Evolutionary conservation across 73 alveolate genomes (phyloP), one percentile per base, ranked within the genome.

Genomic region (Loxodes magnus): DNA sequence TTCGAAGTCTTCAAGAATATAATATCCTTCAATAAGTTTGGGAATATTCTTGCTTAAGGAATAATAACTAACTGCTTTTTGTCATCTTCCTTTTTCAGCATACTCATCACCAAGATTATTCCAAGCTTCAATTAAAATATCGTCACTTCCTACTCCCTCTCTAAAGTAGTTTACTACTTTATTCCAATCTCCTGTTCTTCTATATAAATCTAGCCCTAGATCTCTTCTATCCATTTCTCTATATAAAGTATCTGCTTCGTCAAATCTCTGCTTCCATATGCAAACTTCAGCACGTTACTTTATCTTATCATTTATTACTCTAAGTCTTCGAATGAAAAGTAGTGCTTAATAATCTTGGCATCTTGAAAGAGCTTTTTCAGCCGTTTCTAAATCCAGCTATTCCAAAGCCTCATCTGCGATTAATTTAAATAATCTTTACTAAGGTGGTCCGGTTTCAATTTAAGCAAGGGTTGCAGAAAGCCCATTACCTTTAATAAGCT

Each of bases 181-280:
- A 51, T 81, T 88, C 97, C 97, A 93, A 61, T 89, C 97, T 7
- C 99, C 99, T 17, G 78, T 70, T 66, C 86, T 92, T 76, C 84
- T 77, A 46, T 97, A 75, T 83, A 92, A 60, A 26, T 77, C 88
- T 27, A 92, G 74, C 6, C 96, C 90, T 37, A 89, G 57, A 62
- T 86, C 99, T 74, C 86, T 95, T 55, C 99, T 77, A 70, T 95
- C 99, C 54, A 90, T 90, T 53, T 87, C 91, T 38, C 82, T 82
- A 63, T 87, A 88, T 26, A 87, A 78, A 39, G 76, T 71, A 73
- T 95, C 99, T 5, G 99, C 99, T 36, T 90, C 97, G 55, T 95
- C 99, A 67, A 75, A 91, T 41, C 90, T 87, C 66, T 90, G 85
- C 68, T 82, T 88, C 64, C 72, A 92, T 12, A 90, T 89, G 5